phyloP scores from a whole-genome alignment of 805 yeast genomes.

The Candida pini region DNA sequence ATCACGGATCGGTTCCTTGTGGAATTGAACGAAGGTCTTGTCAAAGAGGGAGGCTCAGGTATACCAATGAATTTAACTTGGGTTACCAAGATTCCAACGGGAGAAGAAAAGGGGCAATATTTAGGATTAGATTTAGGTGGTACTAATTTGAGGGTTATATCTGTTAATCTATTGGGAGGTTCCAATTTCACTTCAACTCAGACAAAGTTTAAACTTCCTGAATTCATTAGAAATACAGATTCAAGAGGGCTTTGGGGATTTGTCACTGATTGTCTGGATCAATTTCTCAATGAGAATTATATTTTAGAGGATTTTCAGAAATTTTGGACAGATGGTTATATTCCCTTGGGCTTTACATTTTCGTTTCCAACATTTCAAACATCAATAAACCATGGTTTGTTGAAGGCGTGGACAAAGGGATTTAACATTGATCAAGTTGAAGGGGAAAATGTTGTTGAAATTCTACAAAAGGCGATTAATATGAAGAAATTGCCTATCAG shows the following conservation, averaged over 20 bases:
- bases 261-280: slow-evolving; percentile 74
- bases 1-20: slow-evolving; percentile 70
- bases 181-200: slow-evolving; percentile 81
- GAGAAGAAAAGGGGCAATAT: slow-evolving; percentile 83
- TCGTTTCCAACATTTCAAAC: slow-evolving; percentile 84
- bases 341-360: slow-evolving; percentile 92
- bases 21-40: slow-evolving; percentile 79
- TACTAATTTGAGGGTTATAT: slow-evolving; percentile 89
- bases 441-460: slow-evolving; percentile 89
- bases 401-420: slow-evolving; percentile 98
- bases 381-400: slow-evolving; percentile 77
- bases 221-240: slow-evolving; percentile 68
- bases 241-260: slow-evolving; percentile 77
- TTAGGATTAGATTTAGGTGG: slow-evolving; percentile 97
- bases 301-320: no score
- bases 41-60: slow-evolving; percentile 64
- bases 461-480: slow-evolving; percentile 74
- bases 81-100: slow-evolving; percentile 93
- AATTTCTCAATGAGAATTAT: slow-evolving; percentile 57
- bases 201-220: slow-evolving; percentile 79
- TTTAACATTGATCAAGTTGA: slow-evolving; percentile 91
- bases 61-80: slow-evolving; percentile 97
- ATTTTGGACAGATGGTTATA: slow-evolving; percentile 57
- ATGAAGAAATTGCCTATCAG: slow-evolving; percentile 65
- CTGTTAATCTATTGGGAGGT: slow-evolving; percentile 78